These are phyloP conservation scores for Gymnopilus junonius DNA, from an alignment of 768 basidiomycete genomes.

Conservation along the genomic window DNA sequence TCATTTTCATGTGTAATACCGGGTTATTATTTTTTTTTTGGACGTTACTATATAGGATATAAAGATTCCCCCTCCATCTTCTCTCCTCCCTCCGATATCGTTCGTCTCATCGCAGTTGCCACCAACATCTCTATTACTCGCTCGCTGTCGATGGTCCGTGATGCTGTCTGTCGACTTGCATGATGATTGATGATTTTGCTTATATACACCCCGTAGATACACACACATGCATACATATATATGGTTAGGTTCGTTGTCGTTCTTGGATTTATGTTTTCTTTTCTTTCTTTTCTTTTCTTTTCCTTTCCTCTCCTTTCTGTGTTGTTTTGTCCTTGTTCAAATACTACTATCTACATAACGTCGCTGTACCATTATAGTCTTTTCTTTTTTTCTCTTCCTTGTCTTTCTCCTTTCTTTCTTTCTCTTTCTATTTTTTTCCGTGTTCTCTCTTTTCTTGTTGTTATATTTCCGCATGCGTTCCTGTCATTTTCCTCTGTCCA, in stretches of 20 bases:
- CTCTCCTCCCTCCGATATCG: background rate
- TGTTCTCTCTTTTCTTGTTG: background rate
- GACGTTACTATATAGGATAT: conserved; percentile 1
- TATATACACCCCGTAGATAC: too few species aligned
- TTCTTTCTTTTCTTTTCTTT: background rate
- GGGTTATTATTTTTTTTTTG: background rate
- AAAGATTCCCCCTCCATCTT: background rate
- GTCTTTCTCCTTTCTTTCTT: background rate
- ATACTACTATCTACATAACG: background rate
- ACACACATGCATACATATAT: too few species aligned
- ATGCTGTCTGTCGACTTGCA: background rate
- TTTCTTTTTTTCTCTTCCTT: background rate
- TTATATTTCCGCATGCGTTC: too few species aligned
- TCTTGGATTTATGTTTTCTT: background rate
- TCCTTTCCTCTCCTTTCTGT: background rate
- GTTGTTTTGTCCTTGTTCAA: too few species aligned
- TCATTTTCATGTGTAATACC: background rate
- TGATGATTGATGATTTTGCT: too few species aligned
- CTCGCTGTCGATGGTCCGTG: too few species aligned
- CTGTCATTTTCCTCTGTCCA: background rate
- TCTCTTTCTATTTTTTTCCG: too few species aligned
- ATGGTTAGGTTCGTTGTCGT: background rate
- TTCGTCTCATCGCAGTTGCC: background rate
- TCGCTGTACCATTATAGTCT: conserved; percentile 1
- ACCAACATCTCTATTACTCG: background rate